Evolutionary conservation across 805 yeast genomes (phyloP), one percentile per base, ranked within the genome.

Genomic region (Metschnikowia continentalis): DNA sequence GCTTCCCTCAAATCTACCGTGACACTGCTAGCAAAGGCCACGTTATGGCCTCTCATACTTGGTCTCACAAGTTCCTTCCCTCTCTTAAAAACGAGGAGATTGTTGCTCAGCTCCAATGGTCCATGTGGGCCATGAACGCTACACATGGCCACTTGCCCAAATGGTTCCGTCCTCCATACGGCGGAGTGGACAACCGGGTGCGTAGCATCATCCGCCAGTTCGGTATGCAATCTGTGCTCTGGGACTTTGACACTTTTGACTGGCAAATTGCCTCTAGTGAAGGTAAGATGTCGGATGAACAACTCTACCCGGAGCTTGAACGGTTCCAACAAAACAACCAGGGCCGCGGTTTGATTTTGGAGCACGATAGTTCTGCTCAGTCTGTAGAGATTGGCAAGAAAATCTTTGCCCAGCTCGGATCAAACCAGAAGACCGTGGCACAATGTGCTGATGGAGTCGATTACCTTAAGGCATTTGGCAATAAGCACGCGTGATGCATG

Each of bases 41-140:
- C 66, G 70, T 90, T 32, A 68, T 90, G 63, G 97, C 88, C 1
- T 79, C 90, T 0, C 99, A 92, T 65, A 89, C 97, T 0, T 92
- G 97, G 97, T 82, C 90, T 1, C 98, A 92, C 70, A 82, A 83
- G 51, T 88, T 85, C 60, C 76, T 92, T 53, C 97, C 97, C 1
- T 68, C 83, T 0, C 73, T 91, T 50, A 67, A 82, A 22, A 90
- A 90, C 63, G 92, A 90, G 67, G 80, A 88, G 54, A 82, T 92
- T 17, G 82, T 87, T 50, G 96, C 97, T 0, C 96, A 92, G 65
- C 70, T 92, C 36, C 85, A 91, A 67, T 92, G 99, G 99, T 84
- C 95, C 1, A 82, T 90, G 32, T 92, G 97, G 97, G 97, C 97
- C 5, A 88, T 91, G 90, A 91, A 92, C 70, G 97, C 97, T 1